Evolutionary conservation across 2,329 filamentous ascomycete genomes (phyloP).

Genomic region (Mycosphaerella arachidis): DNA sequence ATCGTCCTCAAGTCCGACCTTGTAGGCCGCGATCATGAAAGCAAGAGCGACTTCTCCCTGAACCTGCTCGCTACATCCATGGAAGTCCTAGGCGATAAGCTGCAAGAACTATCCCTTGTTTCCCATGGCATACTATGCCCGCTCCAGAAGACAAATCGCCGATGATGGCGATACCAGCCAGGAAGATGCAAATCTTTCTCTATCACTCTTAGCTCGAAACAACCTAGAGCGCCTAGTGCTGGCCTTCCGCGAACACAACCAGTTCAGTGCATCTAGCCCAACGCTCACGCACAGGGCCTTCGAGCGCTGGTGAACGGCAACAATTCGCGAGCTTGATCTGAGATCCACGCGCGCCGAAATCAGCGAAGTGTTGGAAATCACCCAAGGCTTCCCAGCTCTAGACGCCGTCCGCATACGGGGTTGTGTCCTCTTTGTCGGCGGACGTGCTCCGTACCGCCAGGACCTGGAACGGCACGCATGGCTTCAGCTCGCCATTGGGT

Average conservation of each 20-base stretch:
- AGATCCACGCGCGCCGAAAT: not conserved
- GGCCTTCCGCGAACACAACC: slow-evolving; percentile 5
- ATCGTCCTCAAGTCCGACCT: slow-evolving; percentile 4
- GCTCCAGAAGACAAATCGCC: not conserved
- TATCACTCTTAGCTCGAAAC: not conserved
- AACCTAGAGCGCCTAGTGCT: slow-evolving; percentile 4
- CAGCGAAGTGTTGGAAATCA: not conserved
- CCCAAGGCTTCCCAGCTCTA: not conserved
- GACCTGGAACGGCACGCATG: slow-evolving; percentile 8
- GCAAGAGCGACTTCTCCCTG: slow-evolving; percentile 6
- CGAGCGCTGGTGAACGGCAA: not conserved
- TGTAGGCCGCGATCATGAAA: not conserved
- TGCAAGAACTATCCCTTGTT: slow-evolving; percentile 8
- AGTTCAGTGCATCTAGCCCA: not conserved
- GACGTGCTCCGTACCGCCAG: not conserved
- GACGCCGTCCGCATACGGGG: not conserved
- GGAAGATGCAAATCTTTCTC: not conserved
- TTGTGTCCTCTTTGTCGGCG: not conserved
- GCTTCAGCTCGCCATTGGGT: slow-evolving; percentile 12
- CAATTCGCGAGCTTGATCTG: slow-evolving; percentile 2
- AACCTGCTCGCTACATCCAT: slow-evolving; percentile 2
- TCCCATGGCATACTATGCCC: not conserved
- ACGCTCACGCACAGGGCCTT: not conserved
- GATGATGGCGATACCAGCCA: not conserved
- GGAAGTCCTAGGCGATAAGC: slow-evolving; percentile 1